phyloP scores from a whole-genome alignment of 257 asterid species.

The Buddleja alternifolia region DNA sequence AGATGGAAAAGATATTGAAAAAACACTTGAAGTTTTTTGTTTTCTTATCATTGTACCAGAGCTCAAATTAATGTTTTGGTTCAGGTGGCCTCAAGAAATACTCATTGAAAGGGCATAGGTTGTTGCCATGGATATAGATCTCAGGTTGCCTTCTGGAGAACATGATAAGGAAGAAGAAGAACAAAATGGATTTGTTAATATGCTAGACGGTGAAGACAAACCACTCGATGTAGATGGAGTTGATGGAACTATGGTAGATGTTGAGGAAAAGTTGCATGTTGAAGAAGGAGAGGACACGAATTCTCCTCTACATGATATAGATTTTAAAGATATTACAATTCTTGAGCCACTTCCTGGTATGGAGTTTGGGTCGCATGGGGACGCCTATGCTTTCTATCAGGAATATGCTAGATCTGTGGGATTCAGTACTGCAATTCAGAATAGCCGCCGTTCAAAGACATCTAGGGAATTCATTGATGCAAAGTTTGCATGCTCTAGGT shows the following conservation, averaged over 20 bases:
- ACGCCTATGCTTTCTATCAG: conserved; percentile 92
- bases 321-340: conserved; percentile 69
- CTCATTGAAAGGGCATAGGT: conserved; percentile 29
- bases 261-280: conserved; percentile 54
- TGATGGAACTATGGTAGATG: conserved; percentile 51
- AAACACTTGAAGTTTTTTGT: background rate
- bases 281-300: conserved; percentile 66
- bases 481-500: conserved; percentile 94
- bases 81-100: conserved; percentile 33
- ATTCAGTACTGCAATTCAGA: conserved; percentile 88
- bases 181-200: conserved; percentile 56
- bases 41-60: conserved; percentile 12
- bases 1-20: background rate
- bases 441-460: conserved; percentile 91
- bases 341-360: conserved; percentile 98
- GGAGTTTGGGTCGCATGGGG: conserved; percentile 97
- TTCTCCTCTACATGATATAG: conserved; percentile 54
- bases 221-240: conserved; percentile 58
- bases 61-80: conserved; percentile 22
- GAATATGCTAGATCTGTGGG: conserved; percentile 96
- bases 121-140: conserved; percentile 81
- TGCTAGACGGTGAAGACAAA: conserved; percentile 76
- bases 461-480: conserved; percentile 95
- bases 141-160: conserved; percentile 87
- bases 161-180: conserved; percentile 71